Percentiles rank a stretch among this genome's conserved stretches.
These are phyloP conservation scores for Penicillium bovifimosum DNA, from an alignment of 495 filamentous ascomycete species.

Conservation along the genomic window DNA sequence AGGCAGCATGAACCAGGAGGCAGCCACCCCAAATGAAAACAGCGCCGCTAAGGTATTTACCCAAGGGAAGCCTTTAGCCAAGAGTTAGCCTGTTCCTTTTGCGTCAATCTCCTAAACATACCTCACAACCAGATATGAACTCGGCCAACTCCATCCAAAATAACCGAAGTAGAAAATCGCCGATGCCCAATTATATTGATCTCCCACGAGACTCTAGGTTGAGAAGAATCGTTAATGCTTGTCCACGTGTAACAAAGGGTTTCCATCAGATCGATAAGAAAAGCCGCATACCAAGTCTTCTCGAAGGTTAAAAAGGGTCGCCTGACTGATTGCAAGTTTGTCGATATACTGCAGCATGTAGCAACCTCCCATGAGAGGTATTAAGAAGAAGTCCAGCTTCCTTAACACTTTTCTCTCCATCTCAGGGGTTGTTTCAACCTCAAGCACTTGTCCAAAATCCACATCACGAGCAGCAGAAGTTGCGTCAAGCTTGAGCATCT, in stretches of 20 bases:
- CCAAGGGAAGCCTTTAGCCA: slow-evolving; percentile 50
- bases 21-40: slow-evolving; percentile 29
- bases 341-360: slow-evolving; percentile 54
- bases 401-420: neutral
- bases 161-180: slow-evolving; percentile 49
- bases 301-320: slow-evolving; percentile 44
- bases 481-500: slow-evolving; percentile 9
- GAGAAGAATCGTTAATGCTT: neutral
- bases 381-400: slow-evolving; percentile 11
- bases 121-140: slow-evolving; percentile 43
- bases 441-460: slow-evolving; percentile 31
- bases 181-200: slow-evolving; percentile 46
- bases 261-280: no score
- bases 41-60: slow-evolving; percentile 39
- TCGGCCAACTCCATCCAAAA: slow-evolving; percentile 45
- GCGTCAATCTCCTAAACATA: neutral
- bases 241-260: neutral
- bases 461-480: slow-evolving; percentile 26
- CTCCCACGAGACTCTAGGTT: slow-evolving; percentile 28
- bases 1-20: slow-evolving; percentile 41
- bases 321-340: slow-evolving; percentile 52
- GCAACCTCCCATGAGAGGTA: slow-evolving; percentile 45
- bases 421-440: slow-evolving; percentile 1
- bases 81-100: slow-evolving; percentile 13
- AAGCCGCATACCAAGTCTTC: slow-evolving; percentile 29